Evolutionary conservation across 495 filamentous ascomycete genomes (phyloP).

Genomic region (Diplogelasinospora grovesii): DNA sequence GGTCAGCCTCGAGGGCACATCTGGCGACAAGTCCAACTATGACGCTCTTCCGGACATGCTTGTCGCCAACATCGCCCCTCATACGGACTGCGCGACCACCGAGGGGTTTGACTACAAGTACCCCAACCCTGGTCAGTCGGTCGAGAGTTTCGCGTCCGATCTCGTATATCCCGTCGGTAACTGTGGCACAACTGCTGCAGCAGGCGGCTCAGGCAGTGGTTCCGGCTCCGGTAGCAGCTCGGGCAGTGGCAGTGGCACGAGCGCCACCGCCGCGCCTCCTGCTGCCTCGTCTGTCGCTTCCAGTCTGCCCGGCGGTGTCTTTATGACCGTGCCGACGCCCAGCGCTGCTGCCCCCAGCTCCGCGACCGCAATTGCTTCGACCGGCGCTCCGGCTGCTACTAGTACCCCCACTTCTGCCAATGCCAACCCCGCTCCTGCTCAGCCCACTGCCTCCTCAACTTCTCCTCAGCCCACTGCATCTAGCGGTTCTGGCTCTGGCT

Average conservation of each 20-base stretch:
- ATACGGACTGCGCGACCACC: constrained; percentile 45
- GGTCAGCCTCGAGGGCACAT: constrained; percentile 53
- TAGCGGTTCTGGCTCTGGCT: constrained; percentile 8
- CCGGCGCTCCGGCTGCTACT: neutral
- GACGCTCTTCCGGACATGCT: constrained; percentile 71
- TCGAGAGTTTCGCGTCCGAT: constrained; percentile 37
- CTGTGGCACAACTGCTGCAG: constrained; percentile 8
- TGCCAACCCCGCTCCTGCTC: neutral
- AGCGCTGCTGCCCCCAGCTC: neutral
- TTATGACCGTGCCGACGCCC: constrained; percentile 44
- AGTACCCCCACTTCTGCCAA: neutral
- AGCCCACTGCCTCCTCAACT: neutral
- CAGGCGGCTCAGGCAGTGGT: neutral
- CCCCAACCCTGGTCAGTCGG: constrained; percentile 50
- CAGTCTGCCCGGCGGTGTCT: constrained; percentile 48
- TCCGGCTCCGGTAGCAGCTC: neutral
- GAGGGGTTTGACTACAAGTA: constrained; percentile 41
- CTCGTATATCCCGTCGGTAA: constrained; percentile 11
- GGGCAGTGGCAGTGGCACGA: too few species aligned
- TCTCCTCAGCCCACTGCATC: constrained; percentile 9
- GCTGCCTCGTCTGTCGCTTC: too few species aligned
- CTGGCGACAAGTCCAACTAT: constrained; percentile 42
- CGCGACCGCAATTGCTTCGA: constrained; percentile 3
- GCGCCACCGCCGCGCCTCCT: too few species aligned
- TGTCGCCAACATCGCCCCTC: constrained; percentile 57